phyloP scores from a whole-genome alignment of 139 green algal genomes.

The Micractinium sp. region DNA sequence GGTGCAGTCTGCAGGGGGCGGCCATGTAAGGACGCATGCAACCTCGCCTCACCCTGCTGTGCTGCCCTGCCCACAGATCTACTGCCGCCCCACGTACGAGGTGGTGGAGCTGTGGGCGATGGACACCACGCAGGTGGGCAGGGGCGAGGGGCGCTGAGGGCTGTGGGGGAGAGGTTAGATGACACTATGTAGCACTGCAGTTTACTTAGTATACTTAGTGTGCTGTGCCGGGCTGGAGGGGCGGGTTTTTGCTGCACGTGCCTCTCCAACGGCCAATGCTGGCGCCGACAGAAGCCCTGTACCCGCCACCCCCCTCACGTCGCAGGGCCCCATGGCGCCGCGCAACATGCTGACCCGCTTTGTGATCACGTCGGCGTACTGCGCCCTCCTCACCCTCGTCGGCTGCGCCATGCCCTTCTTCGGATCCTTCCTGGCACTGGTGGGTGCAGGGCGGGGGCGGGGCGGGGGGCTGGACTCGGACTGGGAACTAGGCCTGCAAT shows the following conservation, averaged over 20 bases:
- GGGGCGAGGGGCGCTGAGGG: too few species aligned
- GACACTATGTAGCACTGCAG: too few species aligned
- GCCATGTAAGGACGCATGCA: too few species aligned
- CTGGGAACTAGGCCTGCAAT: neutral
- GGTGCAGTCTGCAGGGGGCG: too few species aligned
- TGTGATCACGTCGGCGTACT: conserved; percentile 39
- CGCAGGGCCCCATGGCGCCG: conserved; percentile 6
- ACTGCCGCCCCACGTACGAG: conserved; percentile 47
- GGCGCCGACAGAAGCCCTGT: neutral
- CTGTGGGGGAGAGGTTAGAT: too few species aligned
- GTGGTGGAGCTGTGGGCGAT: neutral
- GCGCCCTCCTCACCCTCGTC: conserved; percentile 43
- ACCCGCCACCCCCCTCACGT: neutral
- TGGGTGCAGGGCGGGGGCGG: neutral
- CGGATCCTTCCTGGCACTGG: conserved; percentile 51
- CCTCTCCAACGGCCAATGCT: neutral
- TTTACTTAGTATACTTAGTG: too few species aligned
- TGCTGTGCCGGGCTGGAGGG: too few species aligned
- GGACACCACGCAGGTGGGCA: neutral
- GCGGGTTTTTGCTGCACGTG: too few species aligned
- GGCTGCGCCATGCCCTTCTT: conserved; percentile 43
- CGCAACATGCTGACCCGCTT: conserved; percentile 38
- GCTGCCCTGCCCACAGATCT: conserved; percentile 28
- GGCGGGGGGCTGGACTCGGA: neutral
- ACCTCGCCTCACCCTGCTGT: too few species aligned